Evolutionary conservation across 2,329 filamentous ascomycete species (phyloP).

Genomic region (Tricladium varicosporioides): DNA sequence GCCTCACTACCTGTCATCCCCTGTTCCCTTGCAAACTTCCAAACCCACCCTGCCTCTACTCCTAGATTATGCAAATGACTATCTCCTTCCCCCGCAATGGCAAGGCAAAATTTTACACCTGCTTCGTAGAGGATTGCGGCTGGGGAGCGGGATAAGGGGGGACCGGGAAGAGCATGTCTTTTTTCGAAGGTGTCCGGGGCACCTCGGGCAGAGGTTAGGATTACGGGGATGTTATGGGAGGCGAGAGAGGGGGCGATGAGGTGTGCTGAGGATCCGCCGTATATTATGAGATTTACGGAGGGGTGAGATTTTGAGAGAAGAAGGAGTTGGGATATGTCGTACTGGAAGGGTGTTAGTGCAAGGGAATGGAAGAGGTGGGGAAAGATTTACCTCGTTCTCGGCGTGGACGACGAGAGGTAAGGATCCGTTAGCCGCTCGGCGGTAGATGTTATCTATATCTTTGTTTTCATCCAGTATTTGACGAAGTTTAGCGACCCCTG

Average conservation of each 20-base stretch:
- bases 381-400: slow-evolving; percentile 36
- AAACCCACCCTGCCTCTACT: slow-evolving; percentile 41
- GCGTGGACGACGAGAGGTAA: slow-evolving; percentile 42
- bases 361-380: neutral
- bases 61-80: slow-evolving; percentile 40
- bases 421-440: slow-evolving; percentile 37
- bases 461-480: slow-evolving; percentile 36
- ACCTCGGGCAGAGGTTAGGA: slow-evolving; percentile 40
- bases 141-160: slow-evolving; percentile 40
- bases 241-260: slow-evolving; percentile 10
- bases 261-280: slow-evolving; percentile 34
- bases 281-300: slow-evolving; percentile 36
- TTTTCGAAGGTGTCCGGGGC: slow-evolving; percentile 38
- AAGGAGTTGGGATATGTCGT: slow-evolving; percentile 42
- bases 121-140: slow-evolving; percentile 40
- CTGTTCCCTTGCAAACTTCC: slow-evolving; percentile 35
- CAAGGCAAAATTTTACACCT: slow-evolving; percentile 39
- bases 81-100: slow-evolving; percentile 33
- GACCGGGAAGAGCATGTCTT: slow-evolving; percentile 39
- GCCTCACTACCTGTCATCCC: slow-evolving; percentile 35
- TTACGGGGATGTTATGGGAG: slow-evolving; percentile 40
- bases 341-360: slow-evolving; percentile 25
- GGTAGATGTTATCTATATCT: slow-evolving; percentile 39
- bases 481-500: slow-evolving; percentile 35
- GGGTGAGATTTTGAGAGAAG: slow-evolving; percentile 38